Base-by-base conservation (phyloP, 164 flowering plant species). In the Magnolia changhungtana region DNA sequence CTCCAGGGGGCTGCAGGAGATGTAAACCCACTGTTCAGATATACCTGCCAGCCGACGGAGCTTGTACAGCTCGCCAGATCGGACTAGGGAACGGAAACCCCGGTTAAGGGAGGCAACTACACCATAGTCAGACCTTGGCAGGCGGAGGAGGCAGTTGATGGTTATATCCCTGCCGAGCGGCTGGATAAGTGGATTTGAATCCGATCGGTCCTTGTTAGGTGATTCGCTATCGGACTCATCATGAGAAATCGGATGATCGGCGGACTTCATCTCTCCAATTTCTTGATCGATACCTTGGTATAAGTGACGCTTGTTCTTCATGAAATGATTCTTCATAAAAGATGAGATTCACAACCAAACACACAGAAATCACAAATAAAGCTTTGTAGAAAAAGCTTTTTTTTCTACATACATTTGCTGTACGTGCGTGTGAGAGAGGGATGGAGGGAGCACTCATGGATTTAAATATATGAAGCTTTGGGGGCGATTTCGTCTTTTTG, bases 11-110 rank as follows among this genome's bases (percentile, higher is more conserved):
- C 84, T 83, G 79, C 98, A 93, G 3, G 97, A 91, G 76, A 93
- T 90, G 80, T 95, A 95, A 11, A 95, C 88, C 99, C 99, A 95
- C 72, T 93, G 98, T 75, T 95, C 99, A 19, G 88, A 79, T 50
- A 95, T 82, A 0, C 88, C 90, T 24, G 65, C 78, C 80, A 58
- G 71, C 74, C 96, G 76, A 80, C 97, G 79, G 72, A 86, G 73
- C 76, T 77, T 88, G 74, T 95, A 95, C 7, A 95, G 84, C 81
- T 92, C 96, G 0, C 94, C 98, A 52, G 82, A 83, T 52, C 84
- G 86, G 75, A 93, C 76, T 27, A 95, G 71, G 1, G 84, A 78
- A 1, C 88, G 85, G 75, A 94, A 96, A 69, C 89, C 82, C 70
- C 82, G 75, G 75, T 92, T 91, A 23, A 96, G 67, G 0, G 87